A percentile compares a stretch with the other conserved stretches of the same genome.
phyloP scores from a whole-genome alignment of 2,329 filamentous ascomycete genomes.

The Ascochyta rabiei region DNA sequence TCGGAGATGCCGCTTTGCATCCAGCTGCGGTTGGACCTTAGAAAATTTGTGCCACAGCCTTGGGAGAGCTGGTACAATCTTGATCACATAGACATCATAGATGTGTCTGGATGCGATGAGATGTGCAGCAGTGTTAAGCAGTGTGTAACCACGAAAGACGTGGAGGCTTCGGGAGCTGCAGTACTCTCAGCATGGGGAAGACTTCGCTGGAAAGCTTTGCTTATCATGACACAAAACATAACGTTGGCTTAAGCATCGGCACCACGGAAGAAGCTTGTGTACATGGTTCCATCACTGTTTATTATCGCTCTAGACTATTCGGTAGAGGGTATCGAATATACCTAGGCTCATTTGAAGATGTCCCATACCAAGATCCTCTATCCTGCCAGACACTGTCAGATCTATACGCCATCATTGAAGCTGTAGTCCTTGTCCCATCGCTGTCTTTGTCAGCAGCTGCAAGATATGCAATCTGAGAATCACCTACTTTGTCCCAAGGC shows the following conservation, averaged over 20 bases:
- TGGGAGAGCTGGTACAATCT: constrained; percentile 3
- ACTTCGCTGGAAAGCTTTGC: no score
- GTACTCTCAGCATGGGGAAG: no score
- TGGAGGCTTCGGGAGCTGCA: constrained; percentile 5
- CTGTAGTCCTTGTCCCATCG: constrained; percentile 43
- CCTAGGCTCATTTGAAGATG: not conserved
- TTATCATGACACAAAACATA: no score
- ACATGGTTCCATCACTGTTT: no score
- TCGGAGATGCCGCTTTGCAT: not conserved
- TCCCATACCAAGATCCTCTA: not conserved
- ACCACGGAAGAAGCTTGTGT: no score
- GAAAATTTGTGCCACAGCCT: not conserved
- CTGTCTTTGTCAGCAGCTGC: constrained; percentile 18
- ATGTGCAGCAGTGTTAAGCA: constrained; percentile 1
- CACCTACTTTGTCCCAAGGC: constrained; percentile 56
- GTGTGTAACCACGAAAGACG: constrained; percentile 1
- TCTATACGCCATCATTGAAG: constrained; percentile 35
- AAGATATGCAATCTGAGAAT: not conserved
- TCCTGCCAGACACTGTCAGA: not conserved
- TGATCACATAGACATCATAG: constrained; percentile 1
- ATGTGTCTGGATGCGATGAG: constrained; percentile 1
- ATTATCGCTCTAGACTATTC: no score
- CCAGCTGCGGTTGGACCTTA: not conserved
- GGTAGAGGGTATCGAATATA: no score
- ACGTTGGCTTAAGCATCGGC: no score